Conservation (phyloP, 352 stramenopile genomes). For the Phytophthora rubi region DNA sequence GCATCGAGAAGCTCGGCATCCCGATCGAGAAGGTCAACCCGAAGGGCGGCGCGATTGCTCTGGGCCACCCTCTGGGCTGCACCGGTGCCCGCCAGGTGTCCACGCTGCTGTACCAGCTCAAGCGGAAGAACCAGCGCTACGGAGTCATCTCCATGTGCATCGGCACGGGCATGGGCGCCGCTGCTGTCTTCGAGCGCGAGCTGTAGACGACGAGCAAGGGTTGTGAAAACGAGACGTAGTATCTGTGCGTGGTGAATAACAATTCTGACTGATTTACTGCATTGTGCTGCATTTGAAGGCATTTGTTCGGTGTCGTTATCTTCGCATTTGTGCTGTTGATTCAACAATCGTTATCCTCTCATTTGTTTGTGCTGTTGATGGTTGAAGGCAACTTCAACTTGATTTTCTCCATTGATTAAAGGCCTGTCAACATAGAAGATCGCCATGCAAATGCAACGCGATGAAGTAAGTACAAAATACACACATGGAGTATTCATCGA, state of each 20-base stretch:
- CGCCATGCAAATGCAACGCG: too few species aligned
- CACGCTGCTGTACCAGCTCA: constrained; percentile 93
- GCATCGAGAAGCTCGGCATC: constrained; percentile 79
- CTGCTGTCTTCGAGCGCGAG: constrained; percentile 91
- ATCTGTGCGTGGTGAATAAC: constrained; percentile 18
- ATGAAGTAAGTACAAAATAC: too few species aligned
- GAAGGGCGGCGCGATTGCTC: constrained; percentile 88
- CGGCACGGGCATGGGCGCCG: constrained; percentile 94
- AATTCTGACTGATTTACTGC: constrained; percentile 16
- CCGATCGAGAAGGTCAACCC: constrained; percentile 89
- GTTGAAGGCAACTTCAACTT: constrained; percentile 5
- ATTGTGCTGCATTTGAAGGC: neutral
- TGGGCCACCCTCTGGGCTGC: constrained; percentile 91
- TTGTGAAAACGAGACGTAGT: constrained; percentile 13
- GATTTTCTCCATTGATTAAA: neutral
- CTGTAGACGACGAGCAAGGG: constrained; percentile 22
- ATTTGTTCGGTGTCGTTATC: neutral
- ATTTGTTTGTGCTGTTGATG: too few species aligned
- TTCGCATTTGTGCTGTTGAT: neutral
- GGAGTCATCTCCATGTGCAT: constrained; percentile 96
- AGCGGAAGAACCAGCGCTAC: constrained; percentile 83
- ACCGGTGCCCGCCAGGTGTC: constrained; percentile 91
- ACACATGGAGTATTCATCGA: neutral
- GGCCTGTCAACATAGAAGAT: too few species aligned
- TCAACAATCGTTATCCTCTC: neutral